phyloP scores from a whole-genome alignment of 179 eudicot genomes.

The Sideroxylon spinosum region DNA sequence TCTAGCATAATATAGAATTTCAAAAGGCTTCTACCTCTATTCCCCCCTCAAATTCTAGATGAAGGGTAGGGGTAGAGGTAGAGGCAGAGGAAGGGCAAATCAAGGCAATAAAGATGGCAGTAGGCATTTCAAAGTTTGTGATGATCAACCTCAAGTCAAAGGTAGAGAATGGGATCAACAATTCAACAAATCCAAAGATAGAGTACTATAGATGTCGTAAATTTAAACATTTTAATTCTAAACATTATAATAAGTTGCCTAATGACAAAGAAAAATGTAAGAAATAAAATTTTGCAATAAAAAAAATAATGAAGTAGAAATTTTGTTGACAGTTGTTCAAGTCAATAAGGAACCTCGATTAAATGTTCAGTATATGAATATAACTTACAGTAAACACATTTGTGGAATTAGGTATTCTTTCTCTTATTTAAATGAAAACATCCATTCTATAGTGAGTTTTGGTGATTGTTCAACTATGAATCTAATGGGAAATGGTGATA shows the following conservation, averaged over 20 bases:
- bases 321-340: background rate
- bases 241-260: background rate
- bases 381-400: background rate
- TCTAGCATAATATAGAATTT: too few species aligned
- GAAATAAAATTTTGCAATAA: too few species aligned
- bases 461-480: background rate
- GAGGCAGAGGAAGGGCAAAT: too few species aligned
- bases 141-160: background rate
- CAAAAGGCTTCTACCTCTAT: too few species aligned
- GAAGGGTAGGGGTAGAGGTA: too few species aligned
- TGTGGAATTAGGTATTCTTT: background rate
- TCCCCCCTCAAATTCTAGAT: too few species aligned
- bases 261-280: too few species aligned
- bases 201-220: background rate
- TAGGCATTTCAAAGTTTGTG: too few species aligned
- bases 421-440: background rate
- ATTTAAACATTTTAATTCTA: background rate
- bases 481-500: too few species aligned
- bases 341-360: background rate
- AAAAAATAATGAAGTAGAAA: too few species aligned
- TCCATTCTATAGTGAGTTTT: background rate
- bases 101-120: too few species aligned
- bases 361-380: background rate
- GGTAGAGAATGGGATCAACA: background rate
- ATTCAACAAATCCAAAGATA: background rate